Evolutionary conservation across 768 basidiomycete genomes (phyloP).

Genomic region (Mycena metata): DNA sequence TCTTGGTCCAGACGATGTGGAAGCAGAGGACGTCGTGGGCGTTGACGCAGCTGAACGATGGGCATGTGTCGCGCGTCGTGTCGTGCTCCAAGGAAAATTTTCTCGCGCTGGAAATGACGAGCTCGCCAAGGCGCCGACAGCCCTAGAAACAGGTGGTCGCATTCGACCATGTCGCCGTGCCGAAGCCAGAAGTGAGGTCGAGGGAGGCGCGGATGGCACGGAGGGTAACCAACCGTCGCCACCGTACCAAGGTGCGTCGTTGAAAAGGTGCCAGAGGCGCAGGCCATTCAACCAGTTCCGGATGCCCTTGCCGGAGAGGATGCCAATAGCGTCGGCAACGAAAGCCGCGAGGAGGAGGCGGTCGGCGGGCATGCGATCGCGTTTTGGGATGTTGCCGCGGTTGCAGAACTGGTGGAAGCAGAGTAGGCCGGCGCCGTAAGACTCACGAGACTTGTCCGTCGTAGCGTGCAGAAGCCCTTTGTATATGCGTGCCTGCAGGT

Average conservation of each 20-base stretch:
- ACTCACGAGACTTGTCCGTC: conserved; percentile 21
- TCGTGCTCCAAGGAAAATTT: conserved; percentile 7
- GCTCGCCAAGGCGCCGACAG: conserved; percentile 27
- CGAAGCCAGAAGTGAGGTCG: background rate
- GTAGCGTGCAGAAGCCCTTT: background rate
- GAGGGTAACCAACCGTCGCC: background rate
- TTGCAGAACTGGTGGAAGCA: conserved; percentile 39
- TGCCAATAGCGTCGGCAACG: conserved; percentile 19
- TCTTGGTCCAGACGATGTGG: conserved; percentile 15
- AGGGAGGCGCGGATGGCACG: conserved; percentile 1
- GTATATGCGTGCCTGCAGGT: background rate
- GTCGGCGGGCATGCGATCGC: conserved; percentile 17
- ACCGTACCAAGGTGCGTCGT: conserved; percentile 22
- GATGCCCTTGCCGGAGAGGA: conserved; percentile 2
- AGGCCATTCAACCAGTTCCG: conserved; percentile 19
- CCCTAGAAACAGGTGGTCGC: conserved; percentile 13
- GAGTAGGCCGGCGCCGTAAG: conserved; percentile 44
- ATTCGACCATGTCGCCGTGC: conserved; percentile 6
- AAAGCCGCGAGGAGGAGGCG: conserved; percentile 24
- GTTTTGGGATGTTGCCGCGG: background rate
- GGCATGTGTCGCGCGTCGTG: background rate
- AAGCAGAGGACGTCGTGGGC: background rate
- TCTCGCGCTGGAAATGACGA: background rate
- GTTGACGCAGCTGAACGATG: background rate
- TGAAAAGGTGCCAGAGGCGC: conserved; percentile 18